phyloP scores from a whole-genome alignment of 2,329 filamentous ascomycete genomes.

The Conoideocrella luteorostrata region DNA sequence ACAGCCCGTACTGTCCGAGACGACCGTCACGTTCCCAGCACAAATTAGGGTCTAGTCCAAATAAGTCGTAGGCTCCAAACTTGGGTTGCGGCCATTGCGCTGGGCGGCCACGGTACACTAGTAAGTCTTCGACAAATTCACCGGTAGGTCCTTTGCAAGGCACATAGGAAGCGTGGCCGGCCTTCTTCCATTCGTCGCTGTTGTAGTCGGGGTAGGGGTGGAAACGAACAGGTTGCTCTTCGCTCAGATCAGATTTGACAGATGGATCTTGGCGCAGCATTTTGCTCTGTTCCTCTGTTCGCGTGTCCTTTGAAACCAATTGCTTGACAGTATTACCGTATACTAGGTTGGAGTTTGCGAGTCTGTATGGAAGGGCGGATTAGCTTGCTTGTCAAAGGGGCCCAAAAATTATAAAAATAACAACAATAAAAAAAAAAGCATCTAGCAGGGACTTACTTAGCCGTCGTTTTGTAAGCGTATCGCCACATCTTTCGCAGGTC shows the following conservation, averaged over 20 bases:
- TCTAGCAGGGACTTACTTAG: conserved; percentile 29
- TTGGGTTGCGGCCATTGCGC: conserved; percentile 51
- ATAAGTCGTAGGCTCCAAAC: conserved; percentile 55
- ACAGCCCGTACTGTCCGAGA: conserved; percentile 59
- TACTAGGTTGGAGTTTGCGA: conserved; percentile 42
- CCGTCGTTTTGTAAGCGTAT: conserved; percentile 32
- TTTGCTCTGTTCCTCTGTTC: conserved; percentile 22
- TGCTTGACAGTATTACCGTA: conserved; percentile 50
- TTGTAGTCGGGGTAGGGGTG: conserved; percentile 69
- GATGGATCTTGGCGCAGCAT: conserved; percentile 27
- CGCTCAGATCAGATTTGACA: conserved; percentile 32
- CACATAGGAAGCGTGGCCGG: conserved; percentile 51
- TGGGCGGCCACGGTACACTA: conserved; percentile 57
- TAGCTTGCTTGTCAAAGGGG: neutral
- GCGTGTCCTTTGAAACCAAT: conserved; percentile 35
- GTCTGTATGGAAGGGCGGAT: conserved; percentile 20
- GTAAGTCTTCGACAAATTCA: conserved; percentile 51
- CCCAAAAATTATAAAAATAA: neutral
- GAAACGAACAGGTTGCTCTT: conserved; percentile 50
- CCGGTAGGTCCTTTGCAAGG: conserved; percentile 61
- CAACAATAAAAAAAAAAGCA: neutral
- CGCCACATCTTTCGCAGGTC: conserved; percentile 36
- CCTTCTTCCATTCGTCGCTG: conserved; percentile 49
- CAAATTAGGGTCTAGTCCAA: conserved; percentile 55
- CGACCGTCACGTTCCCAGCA: conserved; percentile 66